Conservation (phyloP, 495 filamentous ascomycete genomes). For the Cetradonia linearis region DNA sequence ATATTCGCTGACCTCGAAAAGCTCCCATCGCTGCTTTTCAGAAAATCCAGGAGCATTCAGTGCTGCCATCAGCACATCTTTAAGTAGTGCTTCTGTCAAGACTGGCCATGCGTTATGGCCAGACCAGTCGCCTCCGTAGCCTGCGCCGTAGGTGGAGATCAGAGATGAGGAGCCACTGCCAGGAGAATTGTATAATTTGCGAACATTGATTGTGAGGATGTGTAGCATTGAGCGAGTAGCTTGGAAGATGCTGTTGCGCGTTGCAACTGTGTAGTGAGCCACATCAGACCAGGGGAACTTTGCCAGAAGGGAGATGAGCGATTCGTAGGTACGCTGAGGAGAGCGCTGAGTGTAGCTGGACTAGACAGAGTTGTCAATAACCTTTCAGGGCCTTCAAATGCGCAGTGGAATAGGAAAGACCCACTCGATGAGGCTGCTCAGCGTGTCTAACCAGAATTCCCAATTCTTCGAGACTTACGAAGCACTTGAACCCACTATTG, state of each 20-base stretch:
- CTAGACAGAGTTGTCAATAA: constrained; percentile 30
- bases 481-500: constrained; percentile 58
- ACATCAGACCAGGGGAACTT: constrained; percentile 67
- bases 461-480: constrained; percentile 63
- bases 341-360: constrained; percentile 54
- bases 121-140: not conserved
- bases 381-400: not conserved
- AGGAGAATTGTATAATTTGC: constrained; percentile 27
- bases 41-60: constrained; percentile 56
- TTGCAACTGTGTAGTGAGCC: constrained; percentile 50
- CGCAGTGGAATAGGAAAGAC: constrained; percentile 26
- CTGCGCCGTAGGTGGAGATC: not conserved
- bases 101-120: constrained; percentile 15
- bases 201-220: constrained; percentile 32
- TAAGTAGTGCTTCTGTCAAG: constrained; percentile 45
- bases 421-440: constrained; percentile 56
- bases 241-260: constrained; percentile 50
- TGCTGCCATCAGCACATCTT: constrained; percentile 47
- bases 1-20: constrained; percentile 23
- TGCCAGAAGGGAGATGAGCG: constrained; percentile 59
- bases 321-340: constrained; percentile 65
- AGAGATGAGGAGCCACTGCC: not conserved
- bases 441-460: constrained; percentile 55
- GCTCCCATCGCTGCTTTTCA: constrained; percentile 38
- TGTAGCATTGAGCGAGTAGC: constrained; percentile 41